A percentile compares a stretch with the other conserved stretches of the same genome.
These are phyloP conservation scores for Artemisia argyi DNA, from an alignment of 129 eudicot species.

Conservation along the genomic window DNA sequence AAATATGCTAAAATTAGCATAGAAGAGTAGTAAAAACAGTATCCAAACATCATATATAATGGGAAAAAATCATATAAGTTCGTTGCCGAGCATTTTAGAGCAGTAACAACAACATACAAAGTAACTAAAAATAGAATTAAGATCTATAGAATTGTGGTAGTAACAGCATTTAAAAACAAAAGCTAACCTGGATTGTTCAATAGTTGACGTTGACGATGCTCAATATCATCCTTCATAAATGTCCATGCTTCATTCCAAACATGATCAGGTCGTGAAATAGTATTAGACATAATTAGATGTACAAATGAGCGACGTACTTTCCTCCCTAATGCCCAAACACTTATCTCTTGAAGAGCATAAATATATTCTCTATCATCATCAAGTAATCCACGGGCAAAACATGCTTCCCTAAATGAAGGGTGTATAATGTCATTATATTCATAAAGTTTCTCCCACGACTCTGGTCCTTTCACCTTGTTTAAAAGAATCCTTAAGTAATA, in stretches of 20 bases:
- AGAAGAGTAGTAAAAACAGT: too few species aligned
- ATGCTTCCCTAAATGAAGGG: background rate
- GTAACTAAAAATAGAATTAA: too few species aligned
- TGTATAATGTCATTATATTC: background rate
- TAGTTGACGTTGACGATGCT: too few species aligned
- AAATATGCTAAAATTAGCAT: too few species aligned
- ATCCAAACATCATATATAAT: too few species aligned
- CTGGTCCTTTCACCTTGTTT: background rate
- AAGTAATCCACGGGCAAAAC: background rate
- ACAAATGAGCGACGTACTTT: background rate
- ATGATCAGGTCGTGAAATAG: background rate
- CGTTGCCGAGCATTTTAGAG: too few species aligned
- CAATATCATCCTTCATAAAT: background rate
- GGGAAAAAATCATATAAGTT: too few species aligned
- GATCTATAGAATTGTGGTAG: too few species aligned
- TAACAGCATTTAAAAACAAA: too few species aligned
- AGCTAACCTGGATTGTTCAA: too few species aligned
- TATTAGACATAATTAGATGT: background rate
- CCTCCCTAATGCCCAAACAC: background rate
- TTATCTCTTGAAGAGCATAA: background rate
- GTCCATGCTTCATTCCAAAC: background rate
- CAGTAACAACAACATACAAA: too few species aligned
- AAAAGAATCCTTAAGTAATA: background rate
- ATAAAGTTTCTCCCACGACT: background rate
- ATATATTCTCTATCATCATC: background rate